Evolutionary conservation across 345 rosid genomes (phyloP).

Genomic region (Pistacia integerrima): DNA sequence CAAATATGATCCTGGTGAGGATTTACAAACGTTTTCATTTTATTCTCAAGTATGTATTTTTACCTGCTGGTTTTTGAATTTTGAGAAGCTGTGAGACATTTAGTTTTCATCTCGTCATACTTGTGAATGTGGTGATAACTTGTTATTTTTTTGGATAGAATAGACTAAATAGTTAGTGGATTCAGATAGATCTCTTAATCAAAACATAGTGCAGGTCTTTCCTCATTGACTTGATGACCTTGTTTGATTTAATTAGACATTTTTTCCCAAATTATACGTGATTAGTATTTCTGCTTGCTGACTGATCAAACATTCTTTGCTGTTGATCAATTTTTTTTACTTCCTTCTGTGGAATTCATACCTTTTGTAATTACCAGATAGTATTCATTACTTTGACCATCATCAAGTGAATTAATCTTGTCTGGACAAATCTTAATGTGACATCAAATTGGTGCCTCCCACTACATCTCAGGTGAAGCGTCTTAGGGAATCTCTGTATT

Average conservation of each 20-base stretch:
- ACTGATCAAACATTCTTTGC: not conserved
- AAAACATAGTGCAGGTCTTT: not conserved
- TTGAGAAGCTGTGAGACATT: not conserved
- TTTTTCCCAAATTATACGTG: not conserved
- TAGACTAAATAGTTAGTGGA: not conserved
- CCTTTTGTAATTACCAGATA: not conserved
- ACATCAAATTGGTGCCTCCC: not conserved
- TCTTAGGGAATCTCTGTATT: conserved; percentile 44
- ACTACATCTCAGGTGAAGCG: conserved; percentile 49
- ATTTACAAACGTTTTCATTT: not conserved
- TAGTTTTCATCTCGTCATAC: not conserved
- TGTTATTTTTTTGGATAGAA: not conserved
- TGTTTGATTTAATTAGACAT: not conserved
- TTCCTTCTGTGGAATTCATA: not conserved
- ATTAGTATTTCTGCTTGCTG: not conserved
- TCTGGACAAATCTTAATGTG: not conserved
- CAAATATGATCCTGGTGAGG: conserved; percentile 48
- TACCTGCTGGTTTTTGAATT: not conserved
- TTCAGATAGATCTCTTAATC: not conserved
- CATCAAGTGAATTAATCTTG: not conserved
- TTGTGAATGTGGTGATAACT: not conserved
- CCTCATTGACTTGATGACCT: not conserved
- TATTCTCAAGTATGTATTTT: not conserved
- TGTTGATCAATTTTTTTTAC: conserved; percentile 6
- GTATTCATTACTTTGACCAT: not conserved